phyloP scores from a whole-genome alignment of 2,329 filamentous ascomycete genomes.

The Paradendryphiella salina region DNA sequence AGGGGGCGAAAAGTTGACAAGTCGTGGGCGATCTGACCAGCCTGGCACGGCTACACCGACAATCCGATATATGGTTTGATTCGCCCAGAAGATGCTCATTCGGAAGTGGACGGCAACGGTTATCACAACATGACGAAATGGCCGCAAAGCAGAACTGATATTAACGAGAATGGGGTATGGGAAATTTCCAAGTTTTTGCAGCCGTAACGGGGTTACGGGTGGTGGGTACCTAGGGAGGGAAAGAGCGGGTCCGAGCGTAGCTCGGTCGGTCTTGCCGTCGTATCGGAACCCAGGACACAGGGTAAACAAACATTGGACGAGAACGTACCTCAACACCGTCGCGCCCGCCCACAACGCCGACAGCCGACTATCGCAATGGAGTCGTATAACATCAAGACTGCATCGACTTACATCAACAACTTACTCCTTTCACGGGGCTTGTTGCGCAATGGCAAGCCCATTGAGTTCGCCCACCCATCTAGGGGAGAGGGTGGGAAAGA shows the following conservation, averaged over 20 bases:
- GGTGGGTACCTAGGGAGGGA: not conserved
- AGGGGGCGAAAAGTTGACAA: not conserved
- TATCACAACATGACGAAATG: not conserved
- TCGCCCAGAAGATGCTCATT: not conserved
- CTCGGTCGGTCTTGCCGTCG: constrained; percentile 13
- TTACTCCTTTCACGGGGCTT: constrained; percentile 66
- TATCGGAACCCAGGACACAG: constrained; percentile 5
- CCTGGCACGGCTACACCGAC: not conserved
- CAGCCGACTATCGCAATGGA: constrained; percentile 47
- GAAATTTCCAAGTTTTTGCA: not conserved
- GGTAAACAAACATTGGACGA: constrained; percentile 22
- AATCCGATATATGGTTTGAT: not conserved
- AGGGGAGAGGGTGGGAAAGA: constrained; percentile 64
- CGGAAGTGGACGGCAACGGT: not conserved
- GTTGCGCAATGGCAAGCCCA: constrained; percentile 65
- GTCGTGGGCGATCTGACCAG: not conserved
- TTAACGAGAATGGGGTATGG: not conserved
- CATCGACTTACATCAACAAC: constrained; percentile 67
- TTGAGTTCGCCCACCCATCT: constrained; percentile 80
- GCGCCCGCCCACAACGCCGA: constrained; percentile 11
- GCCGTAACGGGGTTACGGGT: not conserved
- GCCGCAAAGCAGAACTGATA: not conserved
- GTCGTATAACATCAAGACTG: constrained; percentile 60
- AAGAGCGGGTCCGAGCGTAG: constrained; percentile 2
- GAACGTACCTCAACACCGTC: constrained; percentile 2